phyloP scores from a whole-genome alignment of 305 asterid species.

The Fraxinus baroniana region DNA sequence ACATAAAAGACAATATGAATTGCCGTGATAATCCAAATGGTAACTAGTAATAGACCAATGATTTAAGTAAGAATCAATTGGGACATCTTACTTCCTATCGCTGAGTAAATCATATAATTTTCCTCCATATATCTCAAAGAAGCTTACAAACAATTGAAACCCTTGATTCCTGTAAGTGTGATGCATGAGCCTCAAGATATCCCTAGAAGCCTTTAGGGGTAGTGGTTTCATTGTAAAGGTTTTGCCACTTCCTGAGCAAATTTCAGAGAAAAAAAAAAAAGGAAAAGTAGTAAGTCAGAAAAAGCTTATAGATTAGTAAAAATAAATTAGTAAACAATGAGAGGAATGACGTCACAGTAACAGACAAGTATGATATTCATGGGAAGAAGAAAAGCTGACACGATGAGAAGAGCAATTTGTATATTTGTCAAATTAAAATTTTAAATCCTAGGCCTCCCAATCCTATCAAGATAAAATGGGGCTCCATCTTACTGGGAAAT shows the following conservation, averaged over 20 bases:
- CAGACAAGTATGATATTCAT: background rate
- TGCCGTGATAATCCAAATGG: slow-evolving; percentile 11
- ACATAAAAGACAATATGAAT: slow-evolving; percentile 26
- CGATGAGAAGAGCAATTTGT: background rate
- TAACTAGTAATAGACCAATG: background rate
- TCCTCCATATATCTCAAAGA: slow-evolving; percentile 98
- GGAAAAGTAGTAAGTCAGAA: background rate
- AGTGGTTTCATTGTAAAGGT: slow-evolving; percentile 98
- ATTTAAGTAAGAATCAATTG: background rate
- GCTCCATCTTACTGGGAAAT: background rate
- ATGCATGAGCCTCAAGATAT: slow-evolving; percentile 88
- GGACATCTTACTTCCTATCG: slow-evolving; percentile 75
- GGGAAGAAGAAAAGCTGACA: background rate
- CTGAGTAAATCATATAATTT: slow-evolving; percentile 89
- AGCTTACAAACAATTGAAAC: slow-evolving; percentile 82
- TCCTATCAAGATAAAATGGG: background rate
- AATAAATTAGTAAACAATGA: background rate
- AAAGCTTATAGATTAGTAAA: background rate
- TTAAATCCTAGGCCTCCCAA: background rate
- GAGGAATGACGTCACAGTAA: background rate
- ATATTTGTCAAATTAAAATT: background rate
- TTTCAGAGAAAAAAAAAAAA: background rate
- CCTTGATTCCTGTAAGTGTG: slow-evolving; percentile 96
- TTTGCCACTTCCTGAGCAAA: slow-evolving; percentile 88
- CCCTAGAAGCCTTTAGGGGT: slow-evolving; percentile 90